phyloP scores from a whole-genome alignment of 768 basidiomycete genomes.

The Suillus occidentalis region DNA sequence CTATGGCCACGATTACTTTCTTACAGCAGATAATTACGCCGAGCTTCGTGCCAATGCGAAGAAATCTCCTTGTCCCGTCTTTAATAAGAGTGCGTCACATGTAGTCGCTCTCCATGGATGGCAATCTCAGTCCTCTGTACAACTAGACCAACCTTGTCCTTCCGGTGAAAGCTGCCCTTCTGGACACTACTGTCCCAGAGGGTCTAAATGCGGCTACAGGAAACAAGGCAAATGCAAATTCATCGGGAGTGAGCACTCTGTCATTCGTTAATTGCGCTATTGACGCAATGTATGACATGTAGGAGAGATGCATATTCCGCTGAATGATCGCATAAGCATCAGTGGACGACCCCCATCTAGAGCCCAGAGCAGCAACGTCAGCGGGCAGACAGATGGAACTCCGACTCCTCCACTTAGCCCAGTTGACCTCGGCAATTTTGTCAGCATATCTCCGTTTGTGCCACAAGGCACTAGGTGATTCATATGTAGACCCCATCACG shows the following conservation, averaged over 20 bases:
- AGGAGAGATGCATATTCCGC: constrained; percentile 6
- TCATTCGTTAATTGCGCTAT: background rate
- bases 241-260: constrained; percentile 24
- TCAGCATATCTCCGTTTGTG: background rate
- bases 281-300: background rate
- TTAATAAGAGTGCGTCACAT: constrained; percentile 27
- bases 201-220: constrained; percentile 31
- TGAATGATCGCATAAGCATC: background rate
- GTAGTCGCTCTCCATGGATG: background rate
- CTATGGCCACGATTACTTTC: constrained; percentile 35
- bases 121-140: background rate
- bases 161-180: constrained; percentile 33
- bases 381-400: constrained; percentile 5
- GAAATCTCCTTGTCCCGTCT: constrained; percentile 35
- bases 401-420: constrained; percentile 8
- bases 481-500: background rate
- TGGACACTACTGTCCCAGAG: constrained; percentile 39
- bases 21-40: constrained; percentile 27
- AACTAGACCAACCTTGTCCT: constrained; percentile 22
- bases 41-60: constrained; percentile 33
- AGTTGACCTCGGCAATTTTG: background rate
- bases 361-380: constrained; percentile 5
- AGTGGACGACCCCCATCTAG: constrained; percentile 6
- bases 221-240: constrained; percentile 38
- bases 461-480: background rate